Evolutionary conservation across 768 basidiomycete species (phyloP).

Genomic region (Galerina marginata): DNA sequence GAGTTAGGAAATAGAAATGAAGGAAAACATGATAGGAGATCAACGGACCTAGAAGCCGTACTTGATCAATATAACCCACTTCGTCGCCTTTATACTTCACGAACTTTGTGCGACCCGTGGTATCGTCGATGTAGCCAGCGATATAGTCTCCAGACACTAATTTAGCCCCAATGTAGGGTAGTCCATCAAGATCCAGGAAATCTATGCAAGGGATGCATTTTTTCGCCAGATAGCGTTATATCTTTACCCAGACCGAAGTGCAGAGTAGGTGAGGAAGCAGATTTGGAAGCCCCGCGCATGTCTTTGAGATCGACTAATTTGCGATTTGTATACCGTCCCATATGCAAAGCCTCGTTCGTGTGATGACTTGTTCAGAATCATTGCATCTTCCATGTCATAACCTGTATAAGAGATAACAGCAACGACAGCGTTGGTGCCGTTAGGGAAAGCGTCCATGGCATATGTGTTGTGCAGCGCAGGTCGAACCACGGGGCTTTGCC

Average conservation of each 20-base stretch:
- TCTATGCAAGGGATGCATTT: slow-evolving; percentile 43
- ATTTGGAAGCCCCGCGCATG: slow-evolving; percentile 67
- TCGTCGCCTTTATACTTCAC: slow-evolving; percentile 99
- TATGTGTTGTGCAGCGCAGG: slow-evolving; percentile 91
- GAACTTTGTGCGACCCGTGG: slow-evolving; percentile 78
- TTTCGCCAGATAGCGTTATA: slow-evolving; percentile 57
- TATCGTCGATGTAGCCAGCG: slow-evolving; percentile 88
- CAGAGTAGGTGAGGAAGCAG: slow-evolving; percentile 61
- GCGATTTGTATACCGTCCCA: slow-evolving; percentile 95
- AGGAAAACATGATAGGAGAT: not conserved
- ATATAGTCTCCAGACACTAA: slow-evolving; percentile 79
- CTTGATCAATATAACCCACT: slow-evolving; percentile 85
- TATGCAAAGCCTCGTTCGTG: slow-evolving; percentile 98
- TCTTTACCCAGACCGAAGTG: slow-evolving; percentile 91
- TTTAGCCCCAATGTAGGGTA: slow-evolving; percentile 78
- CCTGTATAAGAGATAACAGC: slow-evolving; percentile 99
- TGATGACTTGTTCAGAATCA: slow-evolving; percentile 99
- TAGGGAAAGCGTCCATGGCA: slow-evolving; percentile 98
- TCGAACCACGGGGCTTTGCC: slow-evolving; percentile 94
- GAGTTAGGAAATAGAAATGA: slow-evolving; percentile 4
- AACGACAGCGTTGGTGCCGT: slow-evolving; percentile 96
- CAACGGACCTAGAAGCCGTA: slow-evolving; percentile 81
- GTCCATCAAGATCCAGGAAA: slow-evolving; percentile 81
- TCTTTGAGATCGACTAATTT: slow-evolving; percentile 91
- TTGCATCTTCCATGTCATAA: slow-evolving; percentile 99